Base-by-base conservation (phyloP, 2,329 filamentous ascomycete genomes). In the Helotiales sp. region DNA sequence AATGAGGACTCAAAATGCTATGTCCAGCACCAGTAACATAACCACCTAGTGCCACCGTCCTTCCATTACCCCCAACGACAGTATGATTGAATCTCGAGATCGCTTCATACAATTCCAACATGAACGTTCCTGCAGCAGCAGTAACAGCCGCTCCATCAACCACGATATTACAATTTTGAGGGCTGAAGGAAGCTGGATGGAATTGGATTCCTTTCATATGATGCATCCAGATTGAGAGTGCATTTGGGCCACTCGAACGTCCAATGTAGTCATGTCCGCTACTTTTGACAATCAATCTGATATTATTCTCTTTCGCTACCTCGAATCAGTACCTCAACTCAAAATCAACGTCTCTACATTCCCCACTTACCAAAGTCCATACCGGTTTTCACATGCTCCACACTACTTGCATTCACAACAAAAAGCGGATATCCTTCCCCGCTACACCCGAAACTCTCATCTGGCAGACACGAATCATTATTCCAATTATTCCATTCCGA, bases 391-490 rank as follows among this genome's bases (percentile, higher is more conserved):
- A 71, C 56, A 50, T 75, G 67, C 2, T 61, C 38, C 29, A 68
- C 64, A 0, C 58, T 62, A 0, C 68, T 71, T 2, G 71, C 72
- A 36, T 70, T 70, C 15, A 73, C 66, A 29, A 74, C 66, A 42
- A 72, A 74, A 25, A 63, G 58, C 1, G 71, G 71, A n/a, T 70
- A 57, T 0, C 63, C 71, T 0, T 27, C 54, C 10, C 61, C 48
- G 12, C 34, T 54, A 31, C 70, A 73, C 0, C 68, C 70, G 6
- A 55, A 25, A 0, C 49, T 57, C 5, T 54, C 58, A 2, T 66
- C 64, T 0, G 72, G 71, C 1, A 75, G 15, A 24, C 73, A 74
- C 0, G 72, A 71, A 17, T 72, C 69, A 52, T 73, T 72, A 0
- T 68, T 64, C 44, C 63, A 73, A 65, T 63, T 30, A 66, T 70